Conservation (phyloP, 2,329 filamentous ascomycete genomes). For the Xylaria polymorpha region DNA sequence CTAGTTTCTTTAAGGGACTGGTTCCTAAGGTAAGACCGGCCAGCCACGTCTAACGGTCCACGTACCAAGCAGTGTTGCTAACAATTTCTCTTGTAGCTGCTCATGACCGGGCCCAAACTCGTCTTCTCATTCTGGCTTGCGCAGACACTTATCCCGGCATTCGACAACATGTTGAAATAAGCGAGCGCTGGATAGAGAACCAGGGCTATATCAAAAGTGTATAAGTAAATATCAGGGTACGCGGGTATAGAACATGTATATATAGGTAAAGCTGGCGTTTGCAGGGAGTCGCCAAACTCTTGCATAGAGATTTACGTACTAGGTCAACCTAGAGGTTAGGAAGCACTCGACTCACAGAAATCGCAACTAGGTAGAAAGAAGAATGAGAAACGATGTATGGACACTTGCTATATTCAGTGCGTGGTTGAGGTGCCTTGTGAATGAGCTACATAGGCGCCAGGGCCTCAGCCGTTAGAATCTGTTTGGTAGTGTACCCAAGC, state of each 20-base stretch:
- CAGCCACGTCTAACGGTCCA: neutral
- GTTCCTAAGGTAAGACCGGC: constrained; percentile 79
- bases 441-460: neutral
- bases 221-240: constrained; percentile 30
- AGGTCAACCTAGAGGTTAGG: constrained; percentile 27
- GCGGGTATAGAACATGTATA: constrained; percentile 39
- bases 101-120: constrained; percentile 99
- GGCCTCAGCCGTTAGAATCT: neutral
- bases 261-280: constrained; percentile 41
- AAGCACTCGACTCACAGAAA: constrained; percentile 40
- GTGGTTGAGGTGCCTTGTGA: neutral
- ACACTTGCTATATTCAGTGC: neutral
- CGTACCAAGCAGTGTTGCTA: constrained; percentile 12
- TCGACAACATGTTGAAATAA: constrained; percentile 66
- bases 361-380: constrained; percentile 21
- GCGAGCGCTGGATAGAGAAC: neutral
- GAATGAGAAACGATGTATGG: neutral
- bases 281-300: constrained; percentile 26
- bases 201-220: constrained; percentile 24
- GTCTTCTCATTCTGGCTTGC: constrained; percentile 99
- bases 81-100: constrained; percentile 64
- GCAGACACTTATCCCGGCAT: constrained; percentile 95
- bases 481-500: neutral
- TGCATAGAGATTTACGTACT: constrained; percentile 26
- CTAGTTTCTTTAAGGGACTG: constrained; percentile 96